These are phyloP conservation scores for Holtermannia corniformis DNA, from an alignment of 768 basidiomycete species.

Conservation along the genomic window DNA sequence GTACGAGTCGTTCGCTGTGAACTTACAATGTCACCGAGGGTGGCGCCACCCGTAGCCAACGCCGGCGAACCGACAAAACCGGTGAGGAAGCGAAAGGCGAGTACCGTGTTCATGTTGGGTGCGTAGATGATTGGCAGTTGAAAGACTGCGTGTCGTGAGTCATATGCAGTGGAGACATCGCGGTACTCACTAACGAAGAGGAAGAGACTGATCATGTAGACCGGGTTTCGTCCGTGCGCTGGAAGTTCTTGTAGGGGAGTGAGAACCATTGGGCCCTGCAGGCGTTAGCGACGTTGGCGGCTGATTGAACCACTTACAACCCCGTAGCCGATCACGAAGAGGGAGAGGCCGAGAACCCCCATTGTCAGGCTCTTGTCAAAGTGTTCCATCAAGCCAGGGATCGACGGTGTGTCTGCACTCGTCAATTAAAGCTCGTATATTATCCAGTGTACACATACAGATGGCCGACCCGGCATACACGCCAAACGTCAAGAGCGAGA, in stretches of 20 bases:
- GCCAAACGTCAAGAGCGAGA: conserved; percentile 23
- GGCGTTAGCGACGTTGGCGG: not conserved
- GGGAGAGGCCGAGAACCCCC: conserved; percentile 23
- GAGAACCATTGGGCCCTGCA: conserved; percentile 21
- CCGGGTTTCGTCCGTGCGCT: conserved; percentile 16
- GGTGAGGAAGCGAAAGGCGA: conserved; percentile 20
- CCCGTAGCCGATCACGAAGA: conserved; percentile 22
- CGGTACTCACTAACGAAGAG: conserved; percentile 10
- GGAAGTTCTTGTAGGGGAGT: conserved; percentile 28
- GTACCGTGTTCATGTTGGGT: conserved; percentile 20
- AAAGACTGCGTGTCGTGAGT: conserved; percentile 2
- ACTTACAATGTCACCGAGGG: conserved; percentile 24
- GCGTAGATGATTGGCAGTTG: conserved; percentile 15
- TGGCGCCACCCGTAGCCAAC: conserved; percentile 26
- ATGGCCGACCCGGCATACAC: conserved; percentile 23
- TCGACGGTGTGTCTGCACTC: conserved; percentile 11
- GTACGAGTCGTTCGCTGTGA: no score
- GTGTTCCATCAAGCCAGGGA: conserved; percentile 16
- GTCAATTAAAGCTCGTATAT: not conserved
- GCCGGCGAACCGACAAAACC: conserved; percentile 28
- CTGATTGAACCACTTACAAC: not conserved
- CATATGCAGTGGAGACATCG: not conserved
- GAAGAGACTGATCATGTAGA: conserved; percentile 20
- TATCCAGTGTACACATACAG: not conserved
- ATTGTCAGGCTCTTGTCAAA: conserved; percentile 17